These are phyloP conservation scores for Rubus parviflorus DNA, from an alignment of 306 rosid genomes.

Conservation along the genomic window DNA sequence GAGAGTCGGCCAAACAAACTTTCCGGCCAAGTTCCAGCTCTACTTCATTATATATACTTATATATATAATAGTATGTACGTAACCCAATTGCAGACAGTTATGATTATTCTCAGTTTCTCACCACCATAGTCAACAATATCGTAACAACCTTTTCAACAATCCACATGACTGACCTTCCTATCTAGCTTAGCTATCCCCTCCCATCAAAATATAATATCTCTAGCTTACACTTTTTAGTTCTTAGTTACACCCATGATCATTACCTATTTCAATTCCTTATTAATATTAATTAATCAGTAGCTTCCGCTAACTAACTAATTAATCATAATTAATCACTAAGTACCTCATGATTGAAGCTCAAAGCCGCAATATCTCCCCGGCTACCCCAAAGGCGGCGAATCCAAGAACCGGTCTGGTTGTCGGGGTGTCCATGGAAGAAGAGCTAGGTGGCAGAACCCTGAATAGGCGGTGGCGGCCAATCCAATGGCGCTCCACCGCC, in stretches of 20 bases:
- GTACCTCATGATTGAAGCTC: conserved; percentile 59
- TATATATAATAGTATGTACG: conserved; percentile 31
- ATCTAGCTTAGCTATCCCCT: neutral
- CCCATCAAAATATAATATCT: conserved; percentile 8
- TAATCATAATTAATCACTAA: conserved; percentile 26
- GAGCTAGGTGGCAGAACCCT: neutral
- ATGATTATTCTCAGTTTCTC: conserved; percentile 68
- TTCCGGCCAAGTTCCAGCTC: conserved; percentile 48
- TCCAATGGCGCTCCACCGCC: conserved; percentile 1
- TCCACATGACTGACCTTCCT: conserved; percentile 31
- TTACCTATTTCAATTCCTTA: neutral
- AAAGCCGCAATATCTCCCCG: conserved; percentile 23
- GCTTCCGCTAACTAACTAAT: neutral
- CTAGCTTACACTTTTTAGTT: neutral
- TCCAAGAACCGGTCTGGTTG: neutral
- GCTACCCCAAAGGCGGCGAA: conserved; percentile 16
- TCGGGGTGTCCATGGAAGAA: neutral
- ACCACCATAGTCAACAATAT: conserved; percentile 75
- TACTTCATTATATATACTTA: neutral
- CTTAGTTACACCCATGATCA: neutral
- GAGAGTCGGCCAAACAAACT: conserved; percentile 70
- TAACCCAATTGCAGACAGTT: conserved; percentile 55
- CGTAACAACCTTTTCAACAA: conserved; percentile 50
- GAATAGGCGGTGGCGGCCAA: conserved; percentile 1
- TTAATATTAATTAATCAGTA: neutral